These are phyloP conservation scores for Brettanomyces sp. DNA, from an alignment of 805 yeast species.

Conservation along the genomic window DNA sequence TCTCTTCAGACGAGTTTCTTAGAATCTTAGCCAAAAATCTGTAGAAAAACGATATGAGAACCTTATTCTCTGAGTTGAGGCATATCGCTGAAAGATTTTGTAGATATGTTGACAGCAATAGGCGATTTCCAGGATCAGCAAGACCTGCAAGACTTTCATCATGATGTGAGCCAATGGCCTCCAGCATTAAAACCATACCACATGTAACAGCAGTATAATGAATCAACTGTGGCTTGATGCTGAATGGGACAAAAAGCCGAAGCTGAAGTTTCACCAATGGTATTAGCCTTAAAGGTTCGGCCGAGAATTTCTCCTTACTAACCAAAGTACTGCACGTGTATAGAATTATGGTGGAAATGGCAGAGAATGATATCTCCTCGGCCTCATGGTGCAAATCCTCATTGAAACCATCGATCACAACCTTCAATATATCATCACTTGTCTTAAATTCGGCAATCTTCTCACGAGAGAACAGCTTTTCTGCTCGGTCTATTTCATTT, in stretches of 20 bases:
- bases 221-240: constrained; percentile 14
- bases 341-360: constrained; percentile 16
- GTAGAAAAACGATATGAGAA: constrained; percentile 29
- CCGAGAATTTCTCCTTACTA: constrained; percentile 2
- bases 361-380: neutral
- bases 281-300: constrained; percentile 7
- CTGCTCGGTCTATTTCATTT: constrained; percentile 28
- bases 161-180: constrained; percentile 8
- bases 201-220: constrained; percentile 11
- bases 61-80: constrained; percentile 10
- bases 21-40: constrained; percentile 59
- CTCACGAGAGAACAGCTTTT: constrained; percentile 28
- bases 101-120: constrained; percentile 14
- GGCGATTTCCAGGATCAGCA: constrained; percentile 1
- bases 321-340: constrained; percentile 9
- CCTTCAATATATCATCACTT: constrained; percentile 31
- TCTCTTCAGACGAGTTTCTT: constrained; percentile 45
- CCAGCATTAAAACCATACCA: constrained; percentile 13
- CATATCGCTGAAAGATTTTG: constrained; percentile 17
- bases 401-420: constrained; percentile 34
- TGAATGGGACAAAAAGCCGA: constrained; percentile 31
- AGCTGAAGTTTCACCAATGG: constrained; percentile 33
- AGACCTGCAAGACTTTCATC: constrained; percentile 1
- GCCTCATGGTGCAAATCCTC: constrained; percentile 3
- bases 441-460: constrained; percentile 14